Base-by-base conservation (phyloP, 2,329 filamentous ascomycete species). In the Fusarium bactridioides region DNA sequence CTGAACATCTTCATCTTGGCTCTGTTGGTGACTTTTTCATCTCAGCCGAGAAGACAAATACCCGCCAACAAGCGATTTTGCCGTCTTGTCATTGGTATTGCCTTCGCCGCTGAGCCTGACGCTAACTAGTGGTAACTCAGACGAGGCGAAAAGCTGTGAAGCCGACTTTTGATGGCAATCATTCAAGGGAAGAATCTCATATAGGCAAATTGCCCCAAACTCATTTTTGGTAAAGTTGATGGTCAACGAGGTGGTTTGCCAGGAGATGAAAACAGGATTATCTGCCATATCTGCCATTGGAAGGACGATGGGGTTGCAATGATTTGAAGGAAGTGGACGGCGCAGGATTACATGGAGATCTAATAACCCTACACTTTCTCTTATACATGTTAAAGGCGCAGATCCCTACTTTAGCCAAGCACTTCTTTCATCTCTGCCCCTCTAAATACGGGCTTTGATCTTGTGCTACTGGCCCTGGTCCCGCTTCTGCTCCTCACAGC, bases 401-500 rank as follows among this genome's bases (percentile, higher is more conserved):
- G 21, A 48, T 29, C 45, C 3, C 15, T 29, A 12, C 27, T 29
- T n/a, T n/a, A n/a, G n/a, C n/a, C n/a, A 8, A 29, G 4, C 7
- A 29, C 8, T 4, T 7, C 16, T 0, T 6, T 21, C 10, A 1
- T 12, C 19, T 16, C 0, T 29, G 5, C 25, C 19, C 25, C 25
- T n/a, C 45, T 0, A 2, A 12, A 18, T n/a, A n/a, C 27, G 15
- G 1, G 7, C 15, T 0, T 16, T 16, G 10, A 8, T 11, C 3
- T 3, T 27, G 43, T 45, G 11, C 18, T 19, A 45, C 23, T 27
- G 12, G 8, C 12, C 21, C 7, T 9, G 10, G 9, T 29, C 13
- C 21, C 10, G 10, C 27, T 6, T 16, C 19, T 29, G 44, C 27
- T 48, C 11, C 27, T 29, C 45, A 10, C 4, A 29, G 10, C 4